Evolutionary conservation across 345 rosid species (phyloP), one percentile per base, ranked within the genome.

Genomic region (Ceriops tagal): DNA sequence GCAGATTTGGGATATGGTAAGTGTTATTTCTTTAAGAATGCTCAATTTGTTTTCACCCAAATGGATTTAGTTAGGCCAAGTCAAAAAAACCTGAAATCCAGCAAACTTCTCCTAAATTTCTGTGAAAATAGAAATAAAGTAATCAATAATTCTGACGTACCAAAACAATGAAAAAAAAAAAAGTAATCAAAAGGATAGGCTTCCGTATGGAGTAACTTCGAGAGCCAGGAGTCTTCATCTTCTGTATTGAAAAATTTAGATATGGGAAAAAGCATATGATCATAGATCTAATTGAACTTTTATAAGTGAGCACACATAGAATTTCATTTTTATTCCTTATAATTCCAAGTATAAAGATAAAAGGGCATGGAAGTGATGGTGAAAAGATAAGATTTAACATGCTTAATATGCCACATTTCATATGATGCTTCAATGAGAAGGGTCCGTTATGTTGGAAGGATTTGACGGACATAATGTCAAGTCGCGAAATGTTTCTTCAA

Each of bases 401-500:
- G 3, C 39, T 30, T 27, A 21, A 8, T 30, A 53, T 53, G 1
- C 20, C 71, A 71, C 71, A 75, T 78, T 71, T 67, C 71, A 27
- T 24, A 53, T 18, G 3, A 13, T 24, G 77, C 65, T 22, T n/a
- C 20, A 37, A 60, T 57, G 58, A 74, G 72, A 67, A 57, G 53
- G 62, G 74, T 37, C 37, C 61, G 58, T 55, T 26, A 4, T 19
- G 43, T 31, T 53, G 26, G 51, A 22, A 56, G 59, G 30, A 56
- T 21, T 56, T 21, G 59, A 24, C 1, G 59, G 59, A 27, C 28
- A 55, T 24, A 56, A 10, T 8, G 18, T 56, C 30, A 32, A 8
- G 22, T 24, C 18, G 34, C 62, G 65, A 67, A 34, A 67, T 51
- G 21, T 67, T 57, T 67, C 49, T 37, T 20, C 21, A 64, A 28